These are phyloP conservation scores for Acer campestre DNA, from an alignment of 345 rosid species.

Conservation along the genomic window DNA sequence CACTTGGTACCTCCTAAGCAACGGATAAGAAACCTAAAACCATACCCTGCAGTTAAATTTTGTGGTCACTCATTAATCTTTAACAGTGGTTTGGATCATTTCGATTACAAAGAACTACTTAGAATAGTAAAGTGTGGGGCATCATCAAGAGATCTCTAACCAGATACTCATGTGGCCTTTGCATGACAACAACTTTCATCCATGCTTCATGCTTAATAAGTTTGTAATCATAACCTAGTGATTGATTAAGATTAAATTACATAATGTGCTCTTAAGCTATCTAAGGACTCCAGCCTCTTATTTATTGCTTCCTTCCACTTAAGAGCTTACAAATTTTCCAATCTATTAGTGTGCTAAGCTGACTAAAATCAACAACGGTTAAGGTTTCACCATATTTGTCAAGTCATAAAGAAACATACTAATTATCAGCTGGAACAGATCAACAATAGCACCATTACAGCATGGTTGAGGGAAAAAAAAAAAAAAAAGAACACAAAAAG, in stretches of 20 bases:
- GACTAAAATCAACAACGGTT: not conserved
- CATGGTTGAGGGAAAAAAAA: not conserved
- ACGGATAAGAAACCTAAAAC: constrained; percentile 45
- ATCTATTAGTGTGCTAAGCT: not conserved
- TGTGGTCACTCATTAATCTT: constrained; percentile 34
- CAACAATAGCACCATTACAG: not conserved
- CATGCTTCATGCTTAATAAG: constrained; percentile 14
- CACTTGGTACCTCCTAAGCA: constrained; percentile 56
- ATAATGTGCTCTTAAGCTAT: constrained; percentile 14
- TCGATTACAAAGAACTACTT: constrained; percentile 30
- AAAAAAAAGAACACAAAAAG: not conserved
- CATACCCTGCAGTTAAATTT: constrained; percentile 55
- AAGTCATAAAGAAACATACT: not conserved
- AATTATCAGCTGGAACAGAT: not conserved
- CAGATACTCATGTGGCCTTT: constrained; percentile 11
- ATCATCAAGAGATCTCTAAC: constrained; percentile 18
- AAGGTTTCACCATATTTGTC: not conserved
- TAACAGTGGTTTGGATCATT: constrained; percentile 28
- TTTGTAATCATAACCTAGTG: not conserved
- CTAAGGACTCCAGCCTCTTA: constrained; percentile 2
- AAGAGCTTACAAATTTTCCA: not conserved
- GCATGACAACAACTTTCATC: constrained; percentile 20
- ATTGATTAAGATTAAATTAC: not conserved
- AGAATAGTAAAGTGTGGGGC: constrained; percentile 16
- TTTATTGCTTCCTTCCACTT: not conserved